These are phyloP conservation scores for Cladophialophora immunda DNA, from an alignment of 2,329 filamentous ascomycete species.

Conservation along the genomic window DNA sequence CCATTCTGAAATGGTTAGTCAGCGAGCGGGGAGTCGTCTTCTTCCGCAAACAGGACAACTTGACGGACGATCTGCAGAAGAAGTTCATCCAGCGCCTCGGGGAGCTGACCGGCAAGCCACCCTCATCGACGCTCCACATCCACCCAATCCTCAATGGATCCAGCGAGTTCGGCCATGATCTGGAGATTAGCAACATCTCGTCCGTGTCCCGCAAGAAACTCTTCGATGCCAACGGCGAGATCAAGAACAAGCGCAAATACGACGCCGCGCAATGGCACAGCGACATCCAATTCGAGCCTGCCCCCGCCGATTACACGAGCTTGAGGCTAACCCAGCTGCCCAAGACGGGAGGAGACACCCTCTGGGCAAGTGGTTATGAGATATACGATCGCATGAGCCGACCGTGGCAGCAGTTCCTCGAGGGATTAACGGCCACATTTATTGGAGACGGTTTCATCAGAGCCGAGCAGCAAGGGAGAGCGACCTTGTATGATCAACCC, in stretches of 20 bases:
- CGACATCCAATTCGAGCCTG: conserved; percentile 71
- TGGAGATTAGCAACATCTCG: conserved; percentile 71
- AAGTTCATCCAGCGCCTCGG: conserved; percentile 68
- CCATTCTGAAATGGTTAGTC: conserved; percentile 56
- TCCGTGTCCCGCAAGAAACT: conserved; percentile 63
- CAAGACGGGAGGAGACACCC: conserved; percentile 64
- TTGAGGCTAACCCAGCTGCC: conserved; percentile 66
- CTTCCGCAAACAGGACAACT: conserved; percentile 69
- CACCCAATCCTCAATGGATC: conserved; percentile 66
- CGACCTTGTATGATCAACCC: conserved; percentile 52
- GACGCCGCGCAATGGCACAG: conserved; percentile 63
- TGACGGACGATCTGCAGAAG: conserved; percentile 72
- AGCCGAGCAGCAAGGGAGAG: conserved; percentile 49
- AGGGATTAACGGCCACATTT: conserved; percentile 65
- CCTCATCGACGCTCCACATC: conserved; percentile 66
- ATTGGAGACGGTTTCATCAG: conserved; percentile 61
- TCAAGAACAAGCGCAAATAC: conserved; percentile 49
- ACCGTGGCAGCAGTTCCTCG: conserved; percentile 66
- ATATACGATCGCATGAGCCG: conserved; percentile 67
- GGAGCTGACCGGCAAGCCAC: conserved; percentile 66
- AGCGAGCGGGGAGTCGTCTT: conserved; percentile 75
- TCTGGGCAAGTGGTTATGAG: conserved; percentile 74
- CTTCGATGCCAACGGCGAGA: conserved; percentile 45
- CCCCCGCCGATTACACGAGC: conserved; percentile 70
- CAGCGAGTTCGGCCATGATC: conserved; percentile 65